Evolutionary conservation across 352 stramenopile species (phyloP).

Genomic region (Phytopythium delawarense): DNA sequence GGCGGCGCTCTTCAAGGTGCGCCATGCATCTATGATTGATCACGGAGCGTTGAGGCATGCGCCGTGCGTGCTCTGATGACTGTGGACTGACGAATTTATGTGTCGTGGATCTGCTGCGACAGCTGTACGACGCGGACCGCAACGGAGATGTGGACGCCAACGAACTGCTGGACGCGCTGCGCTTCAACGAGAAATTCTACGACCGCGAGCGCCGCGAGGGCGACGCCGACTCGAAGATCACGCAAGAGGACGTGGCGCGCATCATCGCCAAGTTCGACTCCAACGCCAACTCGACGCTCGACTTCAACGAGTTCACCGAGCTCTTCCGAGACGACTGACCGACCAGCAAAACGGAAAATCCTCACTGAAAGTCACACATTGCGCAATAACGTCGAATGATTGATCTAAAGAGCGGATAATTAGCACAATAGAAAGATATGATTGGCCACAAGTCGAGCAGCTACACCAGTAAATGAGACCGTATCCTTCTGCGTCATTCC

Average conservation of each 20-base stretch:
- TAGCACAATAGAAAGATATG: background rate
- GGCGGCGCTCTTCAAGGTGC: constrained; percentile 50
- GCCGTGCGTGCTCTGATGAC: background rate
- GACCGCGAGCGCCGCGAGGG: constrained; percentile 28
- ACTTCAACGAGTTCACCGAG: constrained; percentile 77
- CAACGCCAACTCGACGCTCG: constrained; percentile 67
- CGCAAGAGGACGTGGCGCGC: constrained; percentile 53
- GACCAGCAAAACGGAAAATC: too few relatives aligned
- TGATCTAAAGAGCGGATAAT: background rate
- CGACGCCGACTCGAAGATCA: constrained; percentile 16
- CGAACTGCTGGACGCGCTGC: constrained; percentile 61
- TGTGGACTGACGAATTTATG: constrained; percentile 1
- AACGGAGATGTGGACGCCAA: constrained; percentile 68
- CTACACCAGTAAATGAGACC: background rate
- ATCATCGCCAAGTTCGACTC: constrained; percentile 78
- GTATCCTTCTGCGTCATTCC: background rate
- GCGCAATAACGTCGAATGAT: background rate
- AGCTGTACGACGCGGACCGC: constrained; percentile 63
- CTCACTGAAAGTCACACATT: background rate
- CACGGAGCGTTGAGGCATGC: background rate
- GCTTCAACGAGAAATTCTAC: constrained; percentile 74
- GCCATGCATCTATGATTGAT: background rate
- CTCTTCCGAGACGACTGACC: constrained; percentile 67
- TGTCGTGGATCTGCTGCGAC: background rate
- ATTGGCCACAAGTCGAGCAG: background rate